Evolutionary conservation across 2,329 filamentous ascomycete genomes (phyloP).

Genomic region (Thermochaetoides dissita): DNA sequence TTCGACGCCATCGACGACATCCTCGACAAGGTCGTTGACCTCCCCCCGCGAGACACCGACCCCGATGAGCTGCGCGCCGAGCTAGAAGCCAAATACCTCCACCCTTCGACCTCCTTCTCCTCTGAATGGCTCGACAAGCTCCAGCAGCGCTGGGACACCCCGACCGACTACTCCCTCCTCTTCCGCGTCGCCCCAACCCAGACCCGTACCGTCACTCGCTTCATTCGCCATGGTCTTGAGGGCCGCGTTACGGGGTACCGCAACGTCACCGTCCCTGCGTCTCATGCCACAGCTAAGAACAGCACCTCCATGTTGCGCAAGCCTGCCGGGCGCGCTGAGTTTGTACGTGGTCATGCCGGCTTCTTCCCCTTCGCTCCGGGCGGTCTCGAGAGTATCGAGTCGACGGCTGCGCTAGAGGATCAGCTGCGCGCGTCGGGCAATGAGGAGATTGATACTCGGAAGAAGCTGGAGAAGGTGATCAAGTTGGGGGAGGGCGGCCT

Average conservation of each 20-base stretch:
- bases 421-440: conserved; percentile 42
- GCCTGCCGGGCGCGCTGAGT: conserved; percentile 74
- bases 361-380: conserved; percentile 92
- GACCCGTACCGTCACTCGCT: conserved; percentile 85
- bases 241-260: conserved; percentile 86
- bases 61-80: conserved; percentile 51
- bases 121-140: conserved; percentile 75
- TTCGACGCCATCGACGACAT: conserved; percentile 41
- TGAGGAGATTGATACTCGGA: conserved; percentile 28
- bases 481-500: conserved; percentile 70
- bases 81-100: conserved; percentile 65
- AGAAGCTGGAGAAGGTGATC: conserved; percentile 70
- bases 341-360: conserved; percentile 81
- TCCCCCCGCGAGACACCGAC: conserved; percentile 33
- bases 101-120: conserved; percentile 66
- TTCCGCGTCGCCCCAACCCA: conserved; percentile 83
- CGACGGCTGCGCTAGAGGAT: conserved; percentile 70
- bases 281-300: conserved; percentile 84
- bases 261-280: conserved; percentile 82
- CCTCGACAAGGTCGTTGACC: conserved; percentile 32
- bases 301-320: conserved; percentile 81
- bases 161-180: conserved; percentile 66
- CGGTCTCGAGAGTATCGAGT: conserved; percentile 74
- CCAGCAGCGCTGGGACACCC: conserved; percentile 78
- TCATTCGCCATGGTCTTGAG: conserved; percentile 80